phyloP scores from a whole-genome alignment of 148 eudicot species.

The Oxyria digyna region DNA sequence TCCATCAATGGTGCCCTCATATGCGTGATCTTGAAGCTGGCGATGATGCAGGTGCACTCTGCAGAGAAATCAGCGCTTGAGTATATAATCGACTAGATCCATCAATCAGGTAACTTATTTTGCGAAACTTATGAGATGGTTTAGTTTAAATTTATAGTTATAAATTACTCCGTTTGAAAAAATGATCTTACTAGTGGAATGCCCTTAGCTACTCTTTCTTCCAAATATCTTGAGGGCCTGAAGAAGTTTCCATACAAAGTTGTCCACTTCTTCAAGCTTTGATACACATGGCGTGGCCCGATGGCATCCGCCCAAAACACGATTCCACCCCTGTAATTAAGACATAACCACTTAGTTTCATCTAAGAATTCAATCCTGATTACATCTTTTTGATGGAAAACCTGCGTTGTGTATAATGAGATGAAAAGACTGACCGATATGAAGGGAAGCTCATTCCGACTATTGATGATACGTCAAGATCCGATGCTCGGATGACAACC shows the following conservation, averaged over 20 bases:
- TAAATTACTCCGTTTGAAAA: no score
- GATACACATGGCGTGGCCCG: conserved; percentile 62
- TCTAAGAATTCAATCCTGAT: neutral
- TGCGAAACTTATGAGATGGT: neutral
- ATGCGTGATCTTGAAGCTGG: conserved; percentile 50
- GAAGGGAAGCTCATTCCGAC: conserved; percentile 97
- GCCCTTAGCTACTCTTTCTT: conserved; percentile 78
- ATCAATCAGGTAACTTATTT: neutral
- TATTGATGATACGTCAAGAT: conserved; percentile 81
- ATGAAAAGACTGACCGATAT: conserved; percentile 49
- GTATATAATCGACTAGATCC: neutral
- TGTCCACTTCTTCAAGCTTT: conserved; percentile 70
- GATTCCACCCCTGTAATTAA: conserved; percentile 64
- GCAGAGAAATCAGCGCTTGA: conserved; percentile 15
- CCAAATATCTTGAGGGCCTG: conserved; percentile 75
- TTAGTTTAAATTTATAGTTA: no score
- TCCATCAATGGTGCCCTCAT: conserved; percentile 11
- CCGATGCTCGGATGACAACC: conserved; percentile 86
- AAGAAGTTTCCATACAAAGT: conserved; percentile 57
- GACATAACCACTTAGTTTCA: conserved; percentile 1
- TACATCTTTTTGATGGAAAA: neutral
- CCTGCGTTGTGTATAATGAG: neutral
- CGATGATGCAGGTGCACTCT: conserved; percentile 65
- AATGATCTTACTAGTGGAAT: conserved; percentile 64
- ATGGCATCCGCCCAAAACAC: conserved; percentile 89